Percentiles rank a stretch among this genome's conserved stretches.
phyloP scores from a whole-genome alignment of 78 protist species.

The Paulinella micropora region DNA sequence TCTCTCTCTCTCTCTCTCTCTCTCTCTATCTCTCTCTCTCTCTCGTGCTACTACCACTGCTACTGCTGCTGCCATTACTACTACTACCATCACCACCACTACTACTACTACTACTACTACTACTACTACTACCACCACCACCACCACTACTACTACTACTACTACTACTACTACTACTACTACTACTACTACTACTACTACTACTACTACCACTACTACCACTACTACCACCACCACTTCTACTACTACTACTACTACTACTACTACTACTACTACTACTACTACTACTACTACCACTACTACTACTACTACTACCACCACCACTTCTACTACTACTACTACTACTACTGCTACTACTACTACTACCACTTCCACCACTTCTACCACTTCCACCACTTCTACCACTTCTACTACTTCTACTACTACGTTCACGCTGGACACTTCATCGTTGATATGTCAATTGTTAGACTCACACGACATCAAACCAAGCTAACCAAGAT shows the following conservation, averaged over 20 bases:
- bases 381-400: background rate
- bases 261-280: background rate
- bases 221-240: background rate
- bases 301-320: background rate
- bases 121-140: background rate
- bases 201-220: background rate
- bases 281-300: background rate
- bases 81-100: no score
- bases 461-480: no score
- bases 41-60: no score
- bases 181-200: background rate
- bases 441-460: no score
- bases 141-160: background rate
- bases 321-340: background rate
- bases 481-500: no score
- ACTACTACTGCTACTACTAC: background rate
- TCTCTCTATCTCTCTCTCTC: no score
- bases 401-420: background rate
- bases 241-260: background rate
- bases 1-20: no score
- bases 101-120: background rate
- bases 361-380: background rate
- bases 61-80: no score
- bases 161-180: background rate
- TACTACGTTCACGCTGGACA: no score